These are phyloP conservation scores for Dimocarpus longan DNA, from an alignment of 345 rosid species.

Conservation along the genomic window DNA sequence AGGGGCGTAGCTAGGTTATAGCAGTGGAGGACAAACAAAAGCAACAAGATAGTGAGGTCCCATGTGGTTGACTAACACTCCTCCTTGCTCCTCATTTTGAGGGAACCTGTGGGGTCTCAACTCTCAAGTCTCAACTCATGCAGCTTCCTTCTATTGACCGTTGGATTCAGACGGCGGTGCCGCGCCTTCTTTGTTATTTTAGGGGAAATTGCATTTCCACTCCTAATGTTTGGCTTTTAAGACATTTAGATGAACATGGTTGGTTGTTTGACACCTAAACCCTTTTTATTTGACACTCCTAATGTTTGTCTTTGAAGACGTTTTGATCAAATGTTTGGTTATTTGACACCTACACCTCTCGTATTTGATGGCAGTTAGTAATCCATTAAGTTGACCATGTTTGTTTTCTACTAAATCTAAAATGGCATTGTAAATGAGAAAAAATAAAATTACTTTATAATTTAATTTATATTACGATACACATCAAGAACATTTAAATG, in stretches of 20 bases:
- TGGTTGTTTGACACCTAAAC: not conserved
- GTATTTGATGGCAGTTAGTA: not conserved
- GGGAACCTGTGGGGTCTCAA: conserved; percentile 7
- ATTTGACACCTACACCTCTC: not conserved
- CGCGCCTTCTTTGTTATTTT: not conserved
- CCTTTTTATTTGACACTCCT: not conserved
- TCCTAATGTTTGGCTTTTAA: not conserved
- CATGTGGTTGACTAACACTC: not conserved
- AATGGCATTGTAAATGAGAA: too few relatives aligned
- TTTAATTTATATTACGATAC: too few relatives aligned
- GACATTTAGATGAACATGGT: not conserved
- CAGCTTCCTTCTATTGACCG: not conserved
- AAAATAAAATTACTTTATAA: too few relatives aligned
- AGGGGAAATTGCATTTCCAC: not conserved
- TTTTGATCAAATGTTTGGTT: not conserved
- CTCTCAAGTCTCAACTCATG: too few relatives aligned
- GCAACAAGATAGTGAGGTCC: not conserved
- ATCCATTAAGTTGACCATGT: not conserved
- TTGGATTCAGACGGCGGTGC: not conserved
- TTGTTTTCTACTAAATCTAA: not conserved
- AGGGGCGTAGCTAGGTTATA: too few relatives aligned
- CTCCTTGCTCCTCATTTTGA: not conserved
- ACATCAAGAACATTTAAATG: too few relatives aligned
- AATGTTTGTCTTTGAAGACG: not conserved
- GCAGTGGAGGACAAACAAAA: conserved; percentile 1